A percentile compares a stretch with the other conserved stretches of the same genome.
Evolutionary conservation across 768 basidiomycete genomes (phyloP).

Genomic region (Roridomyces roridus): DNA sequence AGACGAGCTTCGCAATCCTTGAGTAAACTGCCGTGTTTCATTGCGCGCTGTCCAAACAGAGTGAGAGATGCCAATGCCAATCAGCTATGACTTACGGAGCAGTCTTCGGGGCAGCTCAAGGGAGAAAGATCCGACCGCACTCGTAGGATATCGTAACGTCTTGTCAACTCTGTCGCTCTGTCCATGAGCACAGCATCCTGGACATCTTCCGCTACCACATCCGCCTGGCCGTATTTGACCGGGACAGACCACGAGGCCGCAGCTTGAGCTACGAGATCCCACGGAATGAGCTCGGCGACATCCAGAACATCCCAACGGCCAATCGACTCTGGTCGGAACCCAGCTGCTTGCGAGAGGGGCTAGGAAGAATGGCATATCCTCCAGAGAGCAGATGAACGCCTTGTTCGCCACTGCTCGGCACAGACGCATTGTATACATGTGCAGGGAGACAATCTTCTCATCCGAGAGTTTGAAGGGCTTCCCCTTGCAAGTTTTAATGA

Average conservation of each 20-base stretch:
- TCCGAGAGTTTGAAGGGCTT: slow-evolving; percentile 56
- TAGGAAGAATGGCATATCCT: slow-evolving; percentile 68
- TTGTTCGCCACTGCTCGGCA: slow-evolving; percentile 73
- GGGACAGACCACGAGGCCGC: slow-evolving; percentile 58
- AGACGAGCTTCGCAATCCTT: slow-evolving; percentile 70
- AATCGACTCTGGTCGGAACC: slow-evolving; percentile 33
- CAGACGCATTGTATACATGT: slow-evolving; percentile 68
- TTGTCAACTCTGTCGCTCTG: slow-evolving; percentile 75
- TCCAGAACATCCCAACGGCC: slow-evolving; percentile 27
- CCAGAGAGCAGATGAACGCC: slow-evolving; percentile 58
- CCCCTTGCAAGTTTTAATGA: slow-evolving; percentile 50
- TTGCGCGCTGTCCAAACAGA: slow-evolving; percentile 56
- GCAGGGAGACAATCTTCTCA: slow-evolving; percentile 52
- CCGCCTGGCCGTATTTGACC: slow-evolving; percentile 45
- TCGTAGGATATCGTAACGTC: slow-evolving; percentile 63
- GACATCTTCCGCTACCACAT: slow-evolving; percentile 51
- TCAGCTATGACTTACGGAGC: slow-evolving; percentile 53
- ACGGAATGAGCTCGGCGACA: slow-evolving; percentile 56
- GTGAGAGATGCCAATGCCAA: slow-evolving; percentile 2
- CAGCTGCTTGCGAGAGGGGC: slow-evolving; percentile 60
- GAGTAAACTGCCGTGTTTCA: slow-evolving; percentile 61
- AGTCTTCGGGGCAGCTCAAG: slow-evolving; percentile 70
- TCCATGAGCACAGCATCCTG: slow-evolving; percentile 78
- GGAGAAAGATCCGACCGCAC: slow-evolving; percentile 76
- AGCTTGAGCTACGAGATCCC: slow-evolving; percentile 64